Conservation (phyloP, 2,329 filamentous ascomycete genomes). For the Trichoderma gracile region DNA sequence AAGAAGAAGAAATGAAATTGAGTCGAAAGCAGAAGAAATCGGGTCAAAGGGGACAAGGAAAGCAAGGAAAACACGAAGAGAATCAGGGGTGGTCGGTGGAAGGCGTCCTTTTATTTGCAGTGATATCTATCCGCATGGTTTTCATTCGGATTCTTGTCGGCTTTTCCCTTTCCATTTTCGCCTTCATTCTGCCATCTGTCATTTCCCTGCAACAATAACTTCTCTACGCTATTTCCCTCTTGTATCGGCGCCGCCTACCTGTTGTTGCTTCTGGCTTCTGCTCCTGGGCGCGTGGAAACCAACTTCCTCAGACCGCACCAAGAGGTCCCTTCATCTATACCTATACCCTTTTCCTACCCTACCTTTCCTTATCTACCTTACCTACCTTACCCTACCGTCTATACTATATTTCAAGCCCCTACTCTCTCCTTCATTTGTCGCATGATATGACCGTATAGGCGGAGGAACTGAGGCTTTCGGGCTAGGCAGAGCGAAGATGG, state of each 20-base stretch:
- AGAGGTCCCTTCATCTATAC: background rate
- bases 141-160: background rate
- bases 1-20: background rate
- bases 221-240: too few species aligned
- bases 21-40: background rate
- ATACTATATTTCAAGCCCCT: background rate
- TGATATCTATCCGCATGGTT: conserved; percentile 9
- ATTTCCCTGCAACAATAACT: background rate
- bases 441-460: background rate
- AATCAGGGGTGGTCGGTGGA: background rate
- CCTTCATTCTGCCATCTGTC: background rate
- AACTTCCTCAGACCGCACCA: background rate
- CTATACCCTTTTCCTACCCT: too few species aligned
- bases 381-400: background rate
- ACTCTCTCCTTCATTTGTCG: too few species aligned
- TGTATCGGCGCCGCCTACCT: background rate
- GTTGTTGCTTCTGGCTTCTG: background rate
- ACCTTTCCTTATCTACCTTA: too few species aligned
- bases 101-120: conserved; percentile 11
- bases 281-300: background rate
- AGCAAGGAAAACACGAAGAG: background rate
- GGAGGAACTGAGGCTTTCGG: background rate
- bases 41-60: background rate
- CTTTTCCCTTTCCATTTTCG: background rate
- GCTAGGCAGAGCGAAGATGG: background rate